Evolutionary conservation across 495 filamentous ascomycete species (phyloP).

Genomic region (Lindgomyces ingoldianus): DNA sequence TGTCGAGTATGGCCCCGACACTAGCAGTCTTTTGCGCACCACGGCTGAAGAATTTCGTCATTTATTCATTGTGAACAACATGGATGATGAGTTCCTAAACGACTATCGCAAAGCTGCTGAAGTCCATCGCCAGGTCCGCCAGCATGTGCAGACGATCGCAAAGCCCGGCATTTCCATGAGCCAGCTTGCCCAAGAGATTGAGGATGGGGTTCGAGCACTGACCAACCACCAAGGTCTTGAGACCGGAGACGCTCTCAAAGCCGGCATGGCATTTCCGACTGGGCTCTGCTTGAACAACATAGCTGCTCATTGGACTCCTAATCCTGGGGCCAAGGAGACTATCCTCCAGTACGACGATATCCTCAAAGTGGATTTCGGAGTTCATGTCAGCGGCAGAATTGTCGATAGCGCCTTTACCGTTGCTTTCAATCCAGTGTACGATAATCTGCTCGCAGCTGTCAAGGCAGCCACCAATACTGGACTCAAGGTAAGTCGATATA

Average conservation of each 20-base stretch:
- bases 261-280: slow-evolving; percentile 87
- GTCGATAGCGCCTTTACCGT: slow-evolving; percentile 93
- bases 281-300: slow-evolving; percentile 85
- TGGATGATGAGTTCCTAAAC: slow-evolving; percentile 65
- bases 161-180: slow-evolving; percentile 80
- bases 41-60: slow-evolving; percentile 88
- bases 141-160: slow-evolving; percentile 76
- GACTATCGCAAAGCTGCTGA: slow-evolving; percentile 89
- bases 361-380: slow-evolving; percentile 91
- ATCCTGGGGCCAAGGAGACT: slow-evolving; percentile 84
- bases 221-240: slow-evolving; percentile 76
- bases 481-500: slow-evolving; percentile 52
- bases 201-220: slow-evolving; percentile 78
- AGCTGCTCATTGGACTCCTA: slow-evolving; percentile 87
- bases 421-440: slow-evolving; percentile 81
- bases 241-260: slow-evolving; percentile 74
- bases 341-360: slow-evolving; percentile 75
- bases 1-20: slow-evolving; percentile 60
- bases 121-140: slow-evolving; percentile 83
- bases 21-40: slow-evolving; percentile 79
- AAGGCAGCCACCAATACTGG: slow-evolving; percentile 87
- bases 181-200: slow-evolving; percentile 82
- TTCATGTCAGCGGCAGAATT: slow-evolving; percentile 87
- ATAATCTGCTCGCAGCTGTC: slow-evolving; percentile 77
- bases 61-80: slow-evolving; percentile 74